A percentile compares a stretch with the other conserved stretches of the same genome.
phyloP scores from a whole-genome alignment of 495 filamentous ascomycete genomes.

The Lichenothelia convexa region DNA sequence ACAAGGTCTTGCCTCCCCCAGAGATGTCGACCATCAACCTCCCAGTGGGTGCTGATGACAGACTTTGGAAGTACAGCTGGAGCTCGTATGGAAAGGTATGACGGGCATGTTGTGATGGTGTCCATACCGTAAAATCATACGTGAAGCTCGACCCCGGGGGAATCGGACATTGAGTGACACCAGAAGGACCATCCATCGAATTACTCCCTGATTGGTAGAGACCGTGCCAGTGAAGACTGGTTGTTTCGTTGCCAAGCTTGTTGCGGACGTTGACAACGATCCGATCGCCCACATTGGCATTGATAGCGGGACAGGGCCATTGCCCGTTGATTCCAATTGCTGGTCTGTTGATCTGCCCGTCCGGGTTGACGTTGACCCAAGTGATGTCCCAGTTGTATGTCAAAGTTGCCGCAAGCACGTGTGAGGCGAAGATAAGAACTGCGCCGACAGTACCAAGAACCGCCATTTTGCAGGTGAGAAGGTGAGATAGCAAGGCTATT shows the following conservation, averaged over 20 bases:
- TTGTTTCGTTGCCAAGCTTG: slow-evolving; percentile 8
- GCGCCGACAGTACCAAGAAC: not conserved
- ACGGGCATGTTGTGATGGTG: no score
- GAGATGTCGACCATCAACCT: slow-evolving; percentile 5
- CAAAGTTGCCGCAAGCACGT: not conserved
- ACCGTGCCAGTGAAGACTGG: slow-evolving; percentile 14
- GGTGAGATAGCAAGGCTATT: no score
- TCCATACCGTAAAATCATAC: slow-evolving; percentile 17
- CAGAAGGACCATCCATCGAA: slow-evolving; percentile 14
- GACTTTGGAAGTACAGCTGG: no score
- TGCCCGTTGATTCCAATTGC: slow-evolving; percentile 13
- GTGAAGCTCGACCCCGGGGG: slow-evolving; percentile 17
- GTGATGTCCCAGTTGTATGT: not conserved
- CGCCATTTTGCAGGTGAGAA: no score
- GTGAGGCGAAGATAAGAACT: not conserved
- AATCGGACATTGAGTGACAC: slow-evolving; percentile 16
- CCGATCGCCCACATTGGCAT: slow-evolving; percentile 13
- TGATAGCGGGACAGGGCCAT: slow-evolving; percentile 11
- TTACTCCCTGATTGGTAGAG: slow-evolving; percentile 12
- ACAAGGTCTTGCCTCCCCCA: not conserved
- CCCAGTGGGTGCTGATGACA: no score
- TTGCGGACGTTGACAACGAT: slow-evolving; percentile 11
- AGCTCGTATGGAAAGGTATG: no score
- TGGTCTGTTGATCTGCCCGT: slow-evolving; percentile 29
- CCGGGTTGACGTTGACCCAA: slow-evolving; percentile 21